Evolutionary conservation across 306 rosid genomes (phyloP).

Genomic region (Lathyrus sativus): DNA sequence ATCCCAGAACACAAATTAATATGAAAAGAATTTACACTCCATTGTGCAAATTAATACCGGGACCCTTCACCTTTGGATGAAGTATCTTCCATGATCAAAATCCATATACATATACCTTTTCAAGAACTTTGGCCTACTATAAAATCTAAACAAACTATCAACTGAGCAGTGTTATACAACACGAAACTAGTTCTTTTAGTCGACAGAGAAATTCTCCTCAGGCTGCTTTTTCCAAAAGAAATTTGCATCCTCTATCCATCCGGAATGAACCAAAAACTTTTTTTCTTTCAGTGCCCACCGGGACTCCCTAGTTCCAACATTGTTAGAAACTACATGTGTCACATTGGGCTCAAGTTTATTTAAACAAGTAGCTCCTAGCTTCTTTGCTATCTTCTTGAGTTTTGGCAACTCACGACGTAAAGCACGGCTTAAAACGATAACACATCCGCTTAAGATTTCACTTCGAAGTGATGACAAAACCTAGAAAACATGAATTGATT

Average conservation of each 20-base stretch:
- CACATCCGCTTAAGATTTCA: slow-evolving; percentile 63
- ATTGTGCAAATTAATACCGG: no score
- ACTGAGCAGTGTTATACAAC: no score
- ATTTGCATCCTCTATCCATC: slow-evolving; percentile 80
- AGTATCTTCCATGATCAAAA: no score
- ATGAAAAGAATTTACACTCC: no score
- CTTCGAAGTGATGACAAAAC: slow-evolving; percentile 53
- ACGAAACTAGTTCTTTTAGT: not conserved
- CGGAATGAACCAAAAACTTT: slow-evolving; percentile 75
- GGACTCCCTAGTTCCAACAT: slow-evolving; percentile 74
- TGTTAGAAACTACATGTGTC: slow-evolving; percentile 74
- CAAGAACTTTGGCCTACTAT: no score
- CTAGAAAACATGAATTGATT: slow-evolving; percentile 41
- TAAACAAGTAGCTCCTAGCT: slow-evolving; percentile 75
- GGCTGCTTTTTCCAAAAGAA: slow-evolving; percentile 71
- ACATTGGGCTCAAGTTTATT: slow-evolving; percentile 58
- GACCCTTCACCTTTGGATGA: no score
- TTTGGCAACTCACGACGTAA: slow-evolving; percentile 46
- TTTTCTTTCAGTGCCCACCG: slow-evolving; percentile 73
- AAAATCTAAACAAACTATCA: no score
- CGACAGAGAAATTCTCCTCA: slow-evolving; percentile 56
- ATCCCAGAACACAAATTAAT: no score
- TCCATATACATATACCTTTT: no score
- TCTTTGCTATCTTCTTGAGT: slow-evolving; percentile 79
- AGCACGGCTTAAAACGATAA: slow-evolving; percentile 64